Percentiles rank a stretch among this genome's conserved stretches.
Evolutionary conservation across 768 basidiomycete species (phyloP).

Genomic region (Russula virescens): DNA sequence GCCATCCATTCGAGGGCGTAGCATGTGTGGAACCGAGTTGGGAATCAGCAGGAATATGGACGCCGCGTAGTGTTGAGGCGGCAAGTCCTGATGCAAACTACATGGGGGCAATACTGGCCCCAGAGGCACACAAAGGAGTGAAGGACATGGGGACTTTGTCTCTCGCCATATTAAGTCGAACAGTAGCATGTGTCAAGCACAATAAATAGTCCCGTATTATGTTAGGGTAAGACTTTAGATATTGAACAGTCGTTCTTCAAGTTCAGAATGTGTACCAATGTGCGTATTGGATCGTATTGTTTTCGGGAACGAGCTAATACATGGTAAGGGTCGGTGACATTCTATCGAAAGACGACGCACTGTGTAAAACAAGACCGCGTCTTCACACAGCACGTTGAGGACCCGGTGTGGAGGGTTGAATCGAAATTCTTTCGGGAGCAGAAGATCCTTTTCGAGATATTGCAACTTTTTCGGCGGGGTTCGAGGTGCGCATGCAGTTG

Average conservation of each 20-base stretch:
- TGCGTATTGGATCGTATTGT: constrained; percentile 1
- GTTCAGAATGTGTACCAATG: constrained; percentile 15
- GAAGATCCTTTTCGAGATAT: constrained; percentile 6
- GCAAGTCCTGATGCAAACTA: too few relatives aligned
- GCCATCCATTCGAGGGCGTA: too few relatives aligned
- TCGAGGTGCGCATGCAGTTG: neutral
- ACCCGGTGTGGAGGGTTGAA: neutral
- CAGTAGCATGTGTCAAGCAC: neutral
- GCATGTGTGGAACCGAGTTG: too few relatives aligned
- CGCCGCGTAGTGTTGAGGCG: too few relatives aligned
- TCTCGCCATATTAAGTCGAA: neutral
- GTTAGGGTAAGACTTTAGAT: neutral
- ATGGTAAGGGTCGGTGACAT: neutral
- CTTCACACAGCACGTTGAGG: constrained; percentile 6
- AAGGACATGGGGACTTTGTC: too few relatives aligned
- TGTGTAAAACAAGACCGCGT: constrained; percentile 12
- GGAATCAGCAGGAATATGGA: too few relatives aligned
- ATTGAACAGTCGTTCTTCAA: neutral
- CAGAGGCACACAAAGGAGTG: too few relatives aligned
- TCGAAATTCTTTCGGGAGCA: neutral
- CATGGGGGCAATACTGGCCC: too few relatives aligned
- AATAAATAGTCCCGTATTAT: neutral
- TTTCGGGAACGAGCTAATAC: neutral
- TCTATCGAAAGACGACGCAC: neutral
- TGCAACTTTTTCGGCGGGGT: neutral